These are phyloP conservation scores for Spirogloea muscicola DNA, from an alignment of 139 green algal genomes.

Conservation along the genomic window DNA sequence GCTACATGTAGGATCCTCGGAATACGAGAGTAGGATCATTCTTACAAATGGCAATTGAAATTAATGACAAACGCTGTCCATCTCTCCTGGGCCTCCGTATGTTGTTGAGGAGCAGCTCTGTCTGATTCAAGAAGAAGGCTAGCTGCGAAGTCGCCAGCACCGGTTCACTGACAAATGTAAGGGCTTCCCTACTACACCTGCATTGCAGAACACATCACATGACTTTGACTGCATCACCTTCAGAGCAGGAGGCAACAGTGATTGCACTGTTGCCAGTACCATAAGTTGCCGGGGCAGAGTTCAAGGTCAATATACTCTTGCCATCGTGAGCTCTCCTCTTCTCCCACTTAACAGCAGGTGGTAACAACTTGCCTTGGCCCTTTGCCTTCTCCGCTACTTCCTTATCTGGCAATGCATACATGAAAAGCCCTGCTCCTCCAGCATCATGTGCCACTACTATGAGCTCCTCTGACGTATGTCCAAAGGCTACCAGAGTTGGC, in stretches of 20 bases:
- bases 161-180: no score
- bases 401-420: no score
- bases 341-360: slow-evolving; percentile 40
- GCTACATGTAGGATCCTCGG: no score
- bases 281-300: neutral
- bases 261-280: slow-evolving; percentile 6
- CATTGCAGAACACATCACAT: neutral
- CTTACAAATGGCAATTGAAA: no score
- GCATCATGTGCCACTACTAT: neutral
- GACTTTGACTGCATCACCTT: no score
- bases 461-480: slow-evolving; percentile 6
- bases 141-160: no score
- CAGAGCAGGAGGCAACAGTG: slow-evolving; percentile 36
- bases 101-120: no score
- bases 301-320: slow-evolving; percentile 33
- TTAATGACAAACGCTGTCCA: no score
- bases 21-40: no score
- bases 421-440: no score
- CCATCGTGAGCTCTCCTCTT: neutral
- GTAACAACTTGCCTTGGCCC: slow-evolving; percentile 34
- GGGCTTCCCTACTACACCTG: neutral
- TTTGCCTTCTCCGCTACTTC: slow-evolving; percentile 14
- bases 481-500: slow-evolving; percentile 22
- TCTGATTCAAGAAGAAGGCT: no score
- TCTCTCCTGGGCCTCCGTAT: no score